These are phyloP conservation scores for Gyromitra esculenta DNA, from an alignment of 2,329 filamentous ascomycete genomes.

Conservation along the genomic window DNA sequence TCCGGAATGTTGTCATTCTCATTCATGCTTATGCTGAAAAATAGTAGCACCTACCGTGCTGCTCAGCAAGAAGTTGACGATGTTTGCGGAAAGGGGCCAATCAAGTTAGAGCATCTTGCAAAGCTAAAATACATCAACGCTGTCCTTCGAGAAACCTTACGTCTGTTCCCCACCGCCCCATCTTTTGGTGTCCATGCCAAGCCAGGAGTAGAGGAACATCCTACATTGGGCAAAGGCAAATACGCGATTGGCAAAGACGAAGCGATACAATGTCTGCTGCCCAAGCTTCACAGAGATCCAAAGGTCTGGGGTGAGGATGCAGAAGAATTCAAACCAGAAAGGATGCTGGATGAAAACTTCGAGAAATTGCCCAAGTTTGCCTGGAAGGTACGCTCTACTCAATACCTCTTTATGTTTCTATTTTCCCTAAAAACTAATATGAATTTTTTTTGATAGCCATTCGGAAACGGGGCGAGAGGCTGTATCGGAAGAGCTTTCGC, in stretches of 20 bases:
- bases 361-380: constrained; percentile 70
- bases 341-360: constrained; percentile 76
- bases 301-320: constrained; percentile 73
- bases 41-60: constrained; percentile 69
- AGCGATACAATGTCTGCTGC: constrained; percentile 65
- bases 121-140: constrained; percentile 74
- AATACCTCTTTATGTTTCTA: neutral
- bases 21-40: constrained; percentile 72
- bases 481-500: constrained; percentile 80
- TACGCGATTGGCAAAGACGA: constrained; percentile 69
- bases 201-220: constrained; percentile 64
- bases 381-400: constrained; percentile 65
- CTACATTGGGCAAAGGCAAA: constrained; percentile 68
- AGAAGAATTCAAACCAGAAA: constrained; percentile 73
- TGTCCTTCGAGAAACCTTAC: constrained; percentile 72
- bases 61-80: constrained; percentile 74
- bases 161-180: constrained; percentile 70
- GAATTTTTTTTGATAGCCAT: constrained; percentile 64
- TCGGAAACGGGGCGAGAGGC: constrained; percentile 75
- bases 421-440: constrained; percentile 9
- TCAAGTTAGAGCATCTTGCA: constrained; percentile 70
- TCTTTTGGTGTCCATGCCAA: constrained; percentile 67
- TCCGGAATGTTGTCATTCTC: constrained; percentile 73
- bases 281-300: constrained; percentile 70
- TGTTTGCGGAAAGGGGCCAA: constrained; percentile 69